Conservation (phyloP, 2,329 filamentous ascomycete genomes). For the Paecilomyces dactylethromorphus region DNA sequence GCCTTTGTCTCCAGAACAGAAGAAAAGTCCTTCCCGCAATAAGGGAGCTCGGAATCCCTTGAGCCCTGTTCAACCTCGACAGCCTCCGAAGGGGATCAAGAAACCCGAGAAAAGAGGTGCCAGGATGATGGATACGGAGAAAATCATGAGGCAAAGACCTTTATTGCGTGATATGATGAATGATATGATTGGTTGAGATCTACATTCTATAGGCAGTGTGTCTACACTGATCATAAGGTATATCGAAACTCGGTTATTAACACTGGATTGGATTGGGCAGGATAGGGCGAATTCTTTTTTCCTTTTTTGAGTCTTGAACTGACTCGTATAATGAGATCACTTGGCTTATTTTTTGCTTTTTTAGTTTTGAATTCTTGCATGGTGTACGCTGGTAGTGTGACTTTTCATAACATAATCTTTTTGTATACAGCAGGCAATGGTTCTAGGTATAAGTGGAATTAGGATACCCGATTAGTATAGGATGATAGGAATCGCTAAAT, state of each 20-base stretch:
- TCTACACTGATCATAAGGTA: neutral
- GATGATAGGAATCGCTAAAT: too few relatives aligned
- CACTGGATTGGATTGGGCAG: neutral
- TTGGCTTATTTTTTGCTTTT: neutral
- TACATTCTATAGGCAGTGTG: neutral
- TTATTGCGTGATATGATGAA: slow-evolving; percentile 74
- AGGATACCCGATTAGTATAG: too few relatives aligned
- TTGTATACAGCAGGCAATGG: too few relatives aligned
- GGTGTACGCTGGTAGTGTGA: too few relatives aligned
- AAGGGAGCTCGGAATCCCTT: slow-evolving; percentile 19
- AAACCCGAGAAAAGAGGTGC: slow-evolving; percentile 56
- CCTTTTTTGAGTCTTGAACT: neutral
- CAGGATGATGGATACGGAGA: slow-evolving; percentile 41
- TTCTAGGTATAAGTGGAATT: too few relatives aligned
- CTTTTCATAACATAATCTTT: too few relatives aligned
- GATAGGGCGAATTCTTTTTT: neutral
- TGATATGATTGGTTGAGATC: slow-evolving; percentile 42
- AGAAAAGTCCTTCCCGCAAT: slow-evolving; percentile 20
- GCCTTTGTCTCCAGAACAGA: slow-evolving; percentile 20
- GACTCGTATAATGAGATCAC: too few relatives aligned
- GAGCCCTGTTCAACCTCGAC: slow-evolving; percentile 24
- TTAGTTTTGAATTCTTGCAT: too few relatives aligned
- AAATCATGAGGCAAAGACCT: slow-evolving; percentile 59
- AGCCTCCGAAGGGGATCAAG: slow-evolving; percentile 30
- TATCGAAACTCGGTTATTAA: neutral